Evolutionary conservation across 805 yeast species (phyloP).

Genomic region (Lipomyces spencermartinsiae): DNA sequence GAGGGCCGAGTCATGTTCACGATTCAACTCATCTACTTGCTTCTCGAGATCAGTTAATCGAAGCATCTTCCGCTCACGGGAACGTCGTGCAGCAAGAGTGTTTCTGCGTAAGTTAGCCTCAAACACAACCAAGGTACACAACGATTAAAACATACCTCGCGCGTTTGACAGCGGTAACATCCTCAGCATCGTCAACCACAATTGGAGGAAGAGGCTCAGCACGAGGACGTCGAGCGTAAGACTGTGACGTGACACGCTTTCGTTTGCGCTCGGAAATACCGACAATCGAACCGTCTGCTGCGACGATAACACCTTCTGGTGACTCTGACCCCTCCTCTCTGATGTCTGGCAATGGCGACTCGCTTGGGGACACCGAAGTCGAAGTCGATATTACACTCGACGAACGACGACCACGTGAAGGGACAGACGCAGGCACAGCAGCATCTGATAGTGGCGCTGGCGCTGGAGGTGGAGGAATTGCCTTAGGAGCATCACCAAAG

Average conservation of each 20-base stretch:
- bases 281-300: slow-evolving; percentile 35
- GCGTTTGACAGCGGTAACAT: slow-evolving; percentile 80
- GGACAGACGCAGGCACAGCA: neutral
- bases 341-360: neutral
- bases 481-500: slow-evolving; percentile 40
- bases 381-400: neutral
- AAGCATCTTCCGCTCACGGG: slow-evolving; percentile 90
- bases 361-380: slow-evolving; percentile 2
- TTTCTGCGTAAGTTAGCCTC: slow-evolving; percentile 56
- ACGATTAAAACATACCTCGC: slow-evolving; percentile 53
- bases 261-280: slow-evolving; percentile 38
- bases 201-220: slow-evolving; percentile 69
- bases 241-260: slow-evolving; percentile 34
- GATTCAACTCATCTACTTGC: slow-evolving; percentile 65
- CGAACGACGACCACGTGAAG: neutral
- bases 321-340: slow-evolving; percentile 19
- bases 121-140: too few relatives aligned
- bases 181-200: slow-evolving; percentile 57
- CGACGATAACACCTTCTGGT: slow-evolving; percentile 32
- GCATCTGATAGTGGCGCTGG: slow-evolving; percentile 1
- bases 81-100: slow-evolving; percentile 92
- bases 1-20: slow-evolving; percentile 29
- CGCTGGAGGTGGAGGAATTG: neutral
- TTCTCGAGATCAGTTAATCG: slow-evolving; percentile 83
- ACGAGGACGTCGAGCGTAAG: slow-evolving; percentile 40